Evolutionary conservation across 2,329 filamentous ascomycete species (phyloP).

Genomic region (Geosmithia putterillii): DNA sequence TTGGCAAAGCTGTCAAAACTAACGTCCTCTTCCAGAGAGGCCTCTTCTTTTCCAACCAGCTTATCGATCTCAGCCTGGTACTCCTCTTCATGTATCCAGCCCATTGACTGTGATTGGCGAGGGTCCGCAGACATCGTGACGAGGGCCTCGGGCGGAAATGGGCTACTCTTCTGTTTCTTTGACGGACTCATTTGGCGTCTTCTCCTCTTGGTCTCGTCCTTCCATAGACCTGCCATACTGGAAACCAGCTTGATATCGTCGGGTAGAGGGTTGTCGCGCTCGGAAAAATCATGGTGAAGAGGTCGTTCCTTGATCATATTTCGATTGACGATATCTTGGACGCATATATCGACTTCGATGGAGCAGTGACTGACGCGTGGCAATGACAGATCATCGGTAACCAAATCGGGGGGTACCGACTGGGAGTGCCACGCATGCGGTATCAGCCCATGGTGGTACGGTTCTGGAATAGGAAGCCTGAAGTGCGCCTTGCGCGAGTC

Average conservation of each 20-base stretch:
- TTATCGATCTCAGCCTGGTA: conserved; percentile 53
- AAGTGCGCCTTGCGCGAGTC: conserved; percentile 61
- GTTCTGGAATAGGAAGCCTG: conserved; percentile 61
- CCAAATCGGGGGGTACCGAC: conserved; percentile 43
- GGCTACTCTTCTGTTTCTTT: conserved; percentile 50
- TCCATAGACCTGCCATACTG: conserved; percentile 91
- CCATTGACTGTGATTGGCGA: conserved; percentile 57
- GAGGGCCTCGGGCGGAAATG: conserved; percentile 70
- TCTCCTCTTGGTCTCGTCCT: conserved; percentile 71
- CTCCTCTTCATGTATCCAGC: conserved; percentile 89
- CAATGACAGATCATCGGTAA: conserved; percentile 46
- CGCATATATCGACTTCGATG: conserved; percentile 80
- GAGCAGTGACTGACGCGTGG: conserved; percentile 78
- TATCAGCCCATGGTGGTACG: conserved; percentile 43
- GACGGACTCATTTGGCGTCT: conserved; percentile 55
- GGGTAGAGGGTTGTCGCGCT: conserved; percentile 51
- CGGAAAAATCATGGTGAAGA: conserved; percentile 79
- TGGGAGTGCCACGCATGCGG: conserved; percentile 69
- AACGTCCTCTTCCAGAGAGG: conserved; percentile 19
- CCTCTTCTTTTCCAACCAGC: conserved; percentile 50
- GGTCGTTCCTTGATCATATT: conserved; percentile 60
- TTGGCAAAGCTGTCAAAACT: conserved; percentile 57
- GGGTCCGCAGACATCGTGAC: conserved; percentile 82
- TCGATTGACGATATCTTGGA: conserved; percentile 79
- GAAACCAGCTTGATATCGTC: conserved; percentile 71